These are phyloP conservation scores for Leavenworthia alabamica DNA, from an alignment of 345 rosid genomes.

Conservation along the genomic window DNA sequence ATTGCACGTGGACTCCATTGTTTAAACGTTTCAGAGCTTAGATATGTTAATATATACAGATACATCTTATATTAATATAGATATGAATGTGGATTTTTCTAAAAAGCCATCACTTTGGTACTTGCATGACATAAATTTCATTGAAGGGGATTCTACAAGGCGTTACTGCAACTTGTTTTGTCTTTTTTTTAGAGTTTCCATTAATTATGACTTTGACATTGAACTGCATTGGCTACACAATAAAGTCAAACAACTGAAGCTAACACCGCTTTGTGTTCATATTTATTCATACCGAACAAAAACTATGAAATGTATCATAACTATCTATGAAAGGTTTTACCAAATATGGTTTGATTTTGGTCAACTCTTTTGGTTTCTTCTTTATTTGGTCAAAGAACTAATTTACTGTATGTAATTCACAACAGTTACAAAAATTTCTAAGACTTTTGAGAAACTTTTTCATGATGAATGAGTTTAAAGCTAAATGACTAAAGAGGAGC, in stretches of 20 bases:
- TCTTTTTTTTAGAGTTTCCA: background rate
- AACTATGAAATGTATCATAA: background rate
- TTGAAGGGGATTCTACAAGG: conserved; percentile 1
- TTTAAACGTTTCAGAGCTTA: conserved; percentile 16
- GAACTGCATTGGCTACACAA: conserved; percentile 2
- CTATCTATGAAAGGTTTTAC: too few relatives aligned
- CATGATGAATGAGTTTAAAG: too few relatives aligned
- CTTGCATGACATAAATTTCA: conserved; percentile 14
- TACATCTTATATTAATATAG: background rate
- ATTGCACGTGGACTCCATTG: conserved; percentile 24
- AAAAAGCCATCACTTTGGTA: background rate
- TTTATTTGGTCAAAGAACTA: background rate
- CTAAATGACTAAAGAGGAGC: too few relatives aligned
- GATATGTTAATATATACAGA: background rate
- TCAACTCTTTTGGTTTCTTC: background rate
- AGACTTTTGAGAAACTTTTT: background rate
- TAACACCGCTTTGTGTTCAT: conserved; percentile 15
- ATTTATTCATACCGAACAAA: background rate
- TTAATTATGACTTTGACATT: conserved; percentile 20
- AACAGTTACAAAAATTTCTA: background rate
- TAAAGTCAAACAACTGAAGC: conserved; percentile 22
- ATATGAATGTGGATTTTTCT: background rate
- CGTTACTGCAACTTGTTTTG: conserved; percentile 15
- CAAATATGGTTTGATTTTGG: background rate
- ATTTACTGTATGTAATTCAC: background rate